These are phyloP conservation scores for Cercospora sojina DNA, from an alignment of 2,329 filamentous ascomycete species.

Conservation along the genomic window DNA sequence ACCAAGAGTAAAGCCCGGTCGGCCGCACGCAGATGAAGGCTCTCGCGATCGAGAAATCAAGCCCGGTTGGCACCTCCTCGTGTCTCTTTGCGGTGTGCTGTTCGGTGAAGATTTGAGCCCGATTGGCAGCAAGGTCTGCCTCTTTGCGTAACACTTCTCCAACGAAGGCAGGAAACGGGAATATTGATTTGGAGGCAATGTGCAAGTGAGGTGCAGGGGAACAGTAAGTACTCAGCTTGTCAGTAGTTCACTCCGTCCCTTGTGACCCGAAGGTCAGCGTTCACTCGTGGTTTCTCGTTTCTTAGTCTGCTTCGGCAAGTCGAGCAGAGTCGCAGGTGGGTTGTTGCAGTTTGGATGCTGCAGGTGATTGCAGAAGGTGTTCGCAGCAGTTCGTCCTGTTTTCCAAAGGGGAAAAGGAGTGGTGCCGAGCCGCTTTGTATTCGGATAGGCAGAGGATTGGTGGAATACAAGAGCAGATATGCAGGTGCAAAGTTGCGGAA, in stretches of 20 bases:
- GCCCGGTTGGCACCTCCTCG: slow-evolving; percentile 14
- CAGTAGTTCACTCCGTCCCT: neutral
- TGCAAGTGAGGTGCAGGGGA: neutral
- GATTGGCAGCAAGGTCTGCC: slow-evolving; percentile 14
- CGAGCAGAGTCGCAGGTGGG: neutral
- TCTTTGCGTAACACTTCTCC: slow-evolving; percentile 12
- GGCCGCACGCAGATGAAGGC: slow-evolving; percentile 14
- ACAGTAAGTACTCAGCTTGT: slow-evolving; percentile 1
- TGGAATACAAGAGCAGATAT: neutral
- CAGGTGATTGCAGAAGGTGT: slow-evolving; percentile 10
- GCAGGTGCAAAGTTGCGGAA: slow-evolving; percentile 4
- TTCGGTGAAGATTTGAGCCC: slow-evolving; percentile 8
- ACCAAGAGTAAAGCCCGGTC: slow-evolving; percentile 8
- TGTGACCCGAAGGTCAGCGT: neutral
- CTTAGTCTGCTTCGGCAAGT: neutral
- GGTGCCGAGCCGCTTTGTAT: neutral
- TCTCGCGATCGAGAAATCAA: slow-evolving; percentile 15
- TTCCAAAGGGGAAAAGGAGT: neutral
- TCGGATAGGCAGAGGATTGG: neutral
- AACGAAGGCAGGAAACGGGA: neutral
- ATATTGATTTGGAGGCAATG: neutral
- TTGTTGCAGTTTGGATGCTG: slow-evolving; percentile 1
- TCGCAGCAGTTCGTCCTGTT: slow-evolving; percentile 9
- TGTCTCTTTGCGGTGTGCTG: slow-evolving; percentile 10
- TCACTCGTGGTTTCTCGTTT: neutral